Conservation (phyloP, 1,139 yeast species). For the Arxiozyma slooffiae region DNA sequence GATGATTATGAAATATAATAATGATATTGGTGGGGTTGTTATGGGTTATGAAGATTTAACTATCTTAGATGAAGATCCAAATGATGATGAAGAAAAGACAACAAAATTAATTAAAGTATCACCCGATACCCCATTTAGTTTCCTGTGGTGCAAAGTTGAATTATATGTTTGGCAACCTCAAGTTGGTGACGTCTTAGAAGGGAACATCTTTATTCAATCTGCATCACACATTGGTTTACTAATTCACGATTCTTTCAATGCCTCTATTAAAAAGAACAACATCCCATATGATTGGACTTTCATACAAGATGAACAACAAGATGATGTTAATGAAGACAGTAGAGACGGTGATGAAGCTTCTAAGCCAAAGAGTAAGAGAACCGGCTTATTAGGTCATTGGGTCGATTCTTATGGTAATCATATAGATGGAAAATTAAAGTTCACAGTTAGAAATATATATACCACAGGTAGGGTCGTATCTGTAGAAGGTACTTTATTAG, state of each 20-base stretch:
- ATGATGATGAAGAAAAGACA: slow-evolving; percentile 24
- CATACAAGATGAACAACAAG: slow-evolving; percentile 57
- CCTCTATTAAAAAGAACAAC: slow-evolving; percentile 73
- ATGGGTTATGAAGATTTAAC: slow-evolving; percentile 63
- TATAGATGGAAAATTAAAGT: slow-evolving; percentile 71
- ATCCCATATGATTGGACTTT: slow-evolving; percentile 81
- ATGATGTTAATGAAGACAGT: slow-evolving; percentile 24
- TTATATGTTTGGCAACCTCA: slow-evolving; percentile 83
- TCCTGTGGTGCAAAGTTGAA: slow-evolving; percentile 79
- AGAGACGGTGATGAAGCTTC: slow-evolving; percentile 21
- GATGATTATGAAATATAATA: slow-evolving; percentile 70
- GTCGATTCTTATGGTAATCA: slow-evolving; percentile 59
- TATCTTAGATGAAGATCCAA: slow-evolving; percentile 34
- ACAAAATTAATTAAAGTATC: slow-evolving; percentile 55
- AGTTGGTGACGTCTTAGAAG: slow-evolving; percentile 75
- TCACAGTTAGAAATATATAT: slow-evolving; percentile 62
- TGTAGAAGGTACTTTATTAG: slow-evolving; percentile 70
- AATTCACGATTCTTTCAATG: slow-evolving; percentile 89
- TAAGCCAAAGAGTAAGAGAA: slow-evolving; percentile 13
- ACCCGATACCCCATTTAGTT: slow-evolving; percentile 80
- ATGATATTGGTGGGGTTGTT: slow-evolving; percentile 71
- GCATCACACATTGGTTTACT: slow-evolving; percentile 90
- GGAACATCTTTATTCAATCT: slow-evolving; percentile 82
- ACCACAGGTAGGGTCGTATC: slow-evolving; percentile 76
- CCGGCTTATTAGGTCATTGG: slow-evolving; percentile 72